Evolutionary conservation across 495 filamentous ascomycete species (phyloP), one percentile per base, ranked within the genome.

Genomic region (Xylaria acuta): DNA sequence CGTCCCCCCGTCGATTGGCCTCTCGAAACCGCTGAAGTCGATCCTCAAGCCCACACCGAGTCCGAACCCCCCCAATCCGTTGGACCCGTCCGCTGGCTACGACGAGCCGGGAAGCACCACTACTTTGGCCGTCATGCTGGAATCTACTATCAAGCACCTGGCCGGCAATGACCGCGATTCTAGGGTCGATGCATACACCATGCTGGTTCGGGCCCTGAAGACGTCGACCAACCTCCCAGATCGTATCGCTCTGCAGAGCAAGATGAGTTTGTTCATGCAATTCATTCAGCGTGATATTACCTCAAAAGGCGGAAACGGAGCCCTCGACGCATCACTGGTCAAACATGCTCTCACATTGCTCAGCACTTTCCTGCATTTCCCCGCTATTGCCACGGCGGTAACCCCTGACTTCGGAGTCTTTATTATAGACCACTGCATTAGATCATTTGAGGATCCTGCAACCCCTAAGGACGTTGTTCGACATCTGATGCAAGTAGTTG

Each of bases 171-270:
- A 92, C 43, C 83, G 90, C 43, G 86, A 86, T 59, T 89, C 89
- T 14, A 90, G 91, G 74, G 76, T 95, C n/a, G 96, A 99, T 81
- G 91, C 94, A 22, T 98, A 99, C 77, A 88, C 90, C 76, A 90
- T 91, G 72, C 85, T 99, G 60, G 89, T 91, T 25, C 88, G 88
- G n/a, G 88, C 90, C 16, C 80, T 97, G 67, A 90, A 92, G 72
- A 89, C 91, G 9, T 96, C 95, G 64, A 92, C 94, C 65, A 90
- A 91, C 49, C 78, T 94, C 16, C 92, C 92, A 1, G 89, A 94
- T 45, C 83, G 88, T 32, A 87, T 91, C 49, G 90, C 91, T 20
- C 84, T 97, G 76, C 84, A 86, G 54, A 87, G 87, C n/a, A 94
- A 95, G 77, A 89, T 97, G 77, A 86, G 86, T 18, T 79, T 92